Conservation (phyloP, 2,329 filamentous ascomycete species). For the Alternaria solani region DNA sequence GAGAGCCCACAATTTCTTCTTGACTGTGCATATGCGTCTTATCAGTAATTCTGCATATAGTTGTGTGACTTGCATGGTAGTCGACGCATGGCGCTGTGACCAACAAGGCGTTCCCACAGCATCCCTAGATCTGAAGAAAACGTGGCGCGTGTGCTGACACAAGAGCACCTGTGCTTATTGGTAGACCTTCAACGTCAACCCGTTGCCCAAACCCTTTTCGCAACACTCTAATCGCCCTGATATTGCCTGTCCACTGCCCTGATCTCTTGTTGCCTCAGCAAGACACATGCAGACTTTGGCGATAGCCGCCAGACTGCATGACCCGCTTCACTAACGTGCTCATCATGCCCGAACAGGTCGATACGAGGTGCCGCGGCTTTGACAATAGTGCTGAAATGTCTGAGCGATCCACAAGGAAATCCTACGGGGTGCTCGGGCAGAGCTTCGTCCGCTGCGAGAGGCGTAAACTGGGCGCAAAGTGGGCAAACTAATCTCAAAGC, state of each 20-base stretch:
- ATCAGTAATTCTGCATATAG: neutral
- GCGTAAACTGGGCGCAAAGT: neutral
- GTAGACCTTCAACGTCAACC: neutral
- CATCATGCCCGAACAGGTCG: neutral
- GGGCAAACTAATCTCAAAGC: neutral
- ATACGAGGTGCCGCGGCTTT: neutral
- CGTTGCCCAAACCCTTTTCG: neutral
- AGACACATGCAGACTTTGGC: neutral
- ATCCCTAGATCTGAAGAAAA: neutral
- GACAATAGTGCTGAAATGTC: neutral
- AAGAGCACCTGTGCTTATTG: neutral
- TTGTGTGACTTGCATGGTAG: neutral
- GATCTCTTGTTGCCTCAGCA: neutral
- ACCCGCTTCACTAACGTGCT: conserved; percentile 6
- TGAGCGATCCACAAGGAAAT: neutral
- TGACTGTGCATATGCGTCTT: neutral
- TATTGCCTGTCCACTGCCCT: neutral
- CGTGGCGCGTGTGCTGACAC: neutral
- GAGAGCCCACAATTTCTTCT: neutral
- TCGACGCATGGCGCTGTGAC: neutral
- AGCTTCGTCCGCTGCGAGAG: conserved; percentile 1
- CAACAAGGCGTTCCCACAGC: neutral
- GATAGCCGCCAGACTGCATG: neutral
- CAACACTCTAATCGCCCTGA: conserved; percentile 4
- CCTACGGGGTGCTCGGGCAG: neutral